These are phyloP conservation scores for Peniophora sp. DNA, from an alignment of 1,284 basidiomycete genomes.

Conservation along the genomic window DNA sequence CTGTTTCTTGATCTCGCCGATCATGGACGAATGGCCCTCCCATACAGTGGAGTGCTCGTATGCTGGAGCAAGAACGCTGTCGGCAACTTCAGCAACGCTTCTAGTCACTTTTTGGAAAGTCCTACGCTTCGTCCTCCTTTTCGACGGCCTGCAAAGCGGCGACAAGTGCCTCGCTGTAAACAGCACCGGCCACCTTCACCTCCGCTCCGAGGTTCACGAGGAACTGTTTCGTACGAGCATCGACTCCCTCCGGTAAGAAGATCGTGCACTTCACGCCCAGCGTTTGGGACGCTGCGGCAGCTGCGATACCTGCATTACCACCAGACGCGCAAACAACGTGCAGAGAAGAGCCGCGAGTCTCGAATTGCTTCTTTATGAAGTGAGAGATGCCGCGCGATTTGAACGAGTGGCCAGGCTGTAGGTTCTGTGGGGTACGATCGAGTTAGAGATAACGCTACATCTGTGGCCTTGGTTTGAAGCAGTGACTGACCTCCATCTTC, in stretches of 20 bases:
- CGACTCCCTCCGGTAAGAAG: conserved; percentile 49
- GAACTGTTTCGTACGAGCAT: conserved; percentile 37
- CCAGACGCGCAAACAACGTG: conserved; percentile 65
- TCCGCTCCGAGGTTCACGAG: conserved; percentile 46
- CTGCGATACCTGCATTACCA: conserved; percentile 68
- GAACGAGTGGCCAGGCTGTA: conserved; percentile 69
- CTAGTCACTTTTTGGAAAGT: conserved; percentile 7
- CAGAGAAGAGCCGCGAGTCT: conserved; percentile 38
- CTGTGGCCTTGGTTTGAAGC: neutral
- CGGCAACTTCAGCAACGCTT: neutral
- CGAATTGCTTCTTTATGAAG: conserved; percentile 45
- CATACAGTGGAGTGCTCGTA: conserved; percentile 63
- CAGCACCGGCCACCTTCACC: conserved; percentile 43
- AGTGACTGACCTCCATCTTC: conserved; percentile 53
- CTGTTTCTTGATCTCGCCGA: conserved; percentile 52
- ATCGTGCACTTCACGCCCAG: conserved; percentile 56
- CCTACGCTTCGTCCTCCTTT: conserved; percentile 46
- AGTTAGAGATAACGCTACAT: no score
- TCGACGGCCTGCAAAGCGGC: conserved; percentile 38
- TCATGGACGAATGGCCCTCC: conserved; percentile 68
- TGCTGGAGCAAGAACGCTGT: conserved; percentile 57
- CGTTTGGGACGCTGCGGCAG: conserved; percentile 50
- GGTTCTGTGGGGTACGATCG: conserved; percentile 36
- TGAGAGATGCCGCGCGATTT: conserved; percentile 66
- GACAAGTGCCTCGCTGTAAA: conserved; percentile 48